These are phyloP conservation scores for Syncephalastrum sp. DNA, from an alignment of 371 early-diverging fungal species.

Conservation along the genomic window DNA sequence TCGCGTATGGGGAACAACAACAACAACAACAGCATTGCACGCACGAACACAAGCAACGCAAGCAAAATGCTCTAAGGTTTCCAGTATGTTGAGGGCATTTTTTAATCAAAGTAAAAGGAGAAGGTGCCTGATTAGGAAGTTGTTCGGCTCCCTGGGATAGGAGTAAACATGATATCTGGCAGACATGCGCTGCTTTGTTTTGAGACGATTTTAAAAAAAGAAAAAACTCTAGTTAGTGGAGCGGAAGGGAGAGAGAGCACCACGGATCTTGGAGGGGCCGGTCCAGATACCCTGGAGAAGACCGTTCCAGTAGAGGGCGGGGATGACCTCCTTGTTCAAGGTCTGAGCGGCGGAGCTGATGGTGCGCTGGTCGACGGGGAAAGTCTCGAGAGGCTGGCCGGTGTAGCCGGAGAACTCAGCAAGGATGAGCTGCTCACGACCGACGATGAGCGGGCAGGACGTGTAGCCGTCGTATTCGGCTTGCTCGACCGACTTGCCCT, in stretches of 20 bases:
- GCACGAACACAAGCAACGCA: too few relatives aligned
- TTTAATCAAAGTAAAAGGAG: too few relatives aligned
- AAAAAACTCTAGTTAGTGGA: constrained; percentile 10
- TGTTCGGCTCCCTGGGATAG: too few relatives aligned
- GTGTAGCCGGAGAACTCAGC: constrained; percentile 90
- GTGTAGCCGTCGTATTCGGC: constrained; percentile 85
- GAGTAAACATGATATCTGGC: too few relatives aligned
- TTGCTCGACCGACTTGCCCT: constrained; percentile 43
- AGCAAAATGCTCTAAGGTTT: too few relatives aligned
- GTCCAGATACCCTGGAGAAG: constrained; percentile 77
- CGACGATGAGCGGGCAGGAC: constrained; percentile 76
- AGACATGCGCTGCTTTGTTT: too few relatives aligned
- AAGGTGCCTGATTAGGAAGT: too few relatives aligned
- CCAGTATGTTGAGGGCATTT: too few relatives aligned
- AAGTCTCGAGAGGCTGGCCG: constrained; percentile 78
- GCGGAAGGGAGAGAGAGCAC: constrained; percentile 45
- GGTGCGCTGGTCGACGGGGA: constrained; percentile 79
- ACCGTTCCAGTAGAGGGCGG: constrained; percentile 77
- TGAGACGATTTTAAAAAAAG: too few relatives aligned
- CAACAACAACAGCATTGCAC: too few relatives aligned
- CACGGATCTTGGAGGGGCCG: constrained; percentile 70
- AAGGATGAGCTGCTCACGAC: constrained; percentile 77
- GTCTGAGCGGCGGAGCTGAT: constrained; percentile 65
- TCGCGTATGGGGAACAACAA: too few relatives aligned
- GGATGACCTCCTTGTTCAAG: constrained; percentile 75